Base-by-base conservation (phyloP, 805 yeast genomes). In the Metschnikowia drakensbergensis region DNA sequence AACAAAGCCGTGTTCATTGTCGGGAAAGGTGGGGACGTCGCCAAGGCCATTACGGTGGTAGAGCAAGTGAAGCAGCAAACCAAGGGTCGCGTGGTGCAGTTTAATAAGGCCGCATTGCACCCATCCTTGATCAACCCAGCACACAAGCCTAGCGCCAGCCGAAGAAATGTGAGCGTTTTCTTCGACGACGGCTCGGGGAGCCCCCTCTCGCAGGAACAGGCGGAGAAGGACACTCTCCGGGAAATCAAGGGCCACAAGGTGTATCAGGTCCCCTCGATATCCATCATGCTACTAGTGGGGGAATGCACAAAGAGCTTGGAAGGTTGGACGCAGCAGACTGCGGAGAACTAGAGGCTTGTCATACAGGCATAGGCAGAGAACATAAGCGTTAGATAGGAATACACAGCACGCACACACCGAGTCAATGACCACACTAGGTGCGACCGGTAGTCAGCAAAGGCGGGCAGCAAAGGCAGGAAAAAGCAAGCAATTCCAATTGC, bases 191-290 rank as follows among this genome's bases (percentile, higher is more conserved):
- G 26, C 25, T 30, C 33, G 13, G 17, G 26, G 7, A 35, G 30
- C 22, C 11, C 31, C 9, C 29, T 25, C 11, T 36, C 47, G 4
- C 38, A 49, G 7, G 42, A 40, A 22, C 46, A 39, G 5, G 23
- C 40, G 10, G 33, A 46, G 9, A 41, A 27, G 3, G 54, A 48
- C 5, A 55, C 37, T 9, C 36, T 41, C 37, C 46, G 53, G 6
- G 55, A 47, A 28, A 51, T 63, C n/a, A 46, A 46, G 26, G 66
- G 65, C n/a, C 54, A 50, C 13, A 61, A 61, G 45, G 58, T 50
- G 34, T 62, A 54, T 40, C 49, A 51, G 27, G 47, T 60, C 6
- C 61, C 65, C 8, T 47, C 61, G 5, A 48, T 62, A 50, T 53
- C 55, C 17, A 46, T 60, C 6, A 40, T 59, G 13, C 48, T 62